A percentile compares a stretch with the other conserved stretches of the same genome.
Evolutionary conservation across 441 rosid genomes (phyloP).

Genomic region (Bocquillonia castaneifolia): DNA sequence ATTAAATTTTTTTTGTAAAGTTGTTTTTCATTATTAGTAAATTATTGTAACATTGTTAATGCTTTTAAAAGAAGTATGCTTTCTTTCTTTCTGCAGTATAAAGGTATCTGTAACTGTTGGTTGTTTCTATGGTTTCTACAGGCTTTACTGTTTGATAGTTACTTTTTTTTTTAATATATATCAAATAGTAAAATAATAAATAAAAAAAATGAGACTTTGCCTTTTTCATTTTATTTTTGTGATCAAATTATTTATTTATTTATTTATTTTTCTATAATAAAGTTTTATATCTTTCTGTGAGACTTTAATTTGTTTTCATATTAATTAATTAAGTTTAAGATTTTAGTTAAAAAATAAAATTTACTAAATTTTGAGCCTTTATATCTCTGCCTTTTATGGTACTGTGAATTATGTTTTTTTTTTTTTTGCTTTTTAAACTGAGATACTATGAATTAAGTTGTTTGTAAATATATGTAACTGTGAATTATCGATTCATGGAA

Average conservation of each 20-base stretch:
- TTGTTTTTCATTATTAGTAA: neutral
- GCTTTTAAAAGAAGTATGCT: neutral
- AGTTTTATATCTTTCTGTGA: neutral
- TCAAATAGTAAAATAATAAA: neutral
- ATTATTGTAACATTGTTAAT: neutral
- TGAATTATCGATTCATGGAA: no score
- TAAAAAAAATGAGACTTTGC: no score
- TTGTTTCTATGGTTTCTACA: neutral
- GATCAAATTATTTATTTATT: neutral
- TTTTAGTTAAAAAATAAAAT: no score
- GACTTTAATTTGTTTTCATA: neutral
- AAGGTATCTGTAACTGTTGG: neutral
- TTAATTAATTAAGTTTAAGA: no score
- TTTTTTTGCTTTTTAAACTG: no score
- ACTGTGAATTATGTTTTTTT: no score
- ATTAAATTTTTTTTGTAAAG: no score
- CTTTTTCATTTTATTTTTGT: neutral
- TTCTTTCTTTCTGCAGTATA: neutral
- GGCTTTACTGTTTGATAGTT: conserved; percentile 6
- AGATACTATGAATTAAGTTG: no score
- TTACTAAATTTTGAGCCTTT: no score
- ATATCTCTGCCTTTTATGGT: no score
- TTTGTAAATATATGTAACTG: no score
- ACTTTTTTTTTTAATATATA: neutral
- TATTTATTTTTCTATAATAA: neutral